These are phyloP conservation scores for Citrullus amarus DNA, from an alignment of 306 rosid species.

Conservation along the genomic window DNA sequence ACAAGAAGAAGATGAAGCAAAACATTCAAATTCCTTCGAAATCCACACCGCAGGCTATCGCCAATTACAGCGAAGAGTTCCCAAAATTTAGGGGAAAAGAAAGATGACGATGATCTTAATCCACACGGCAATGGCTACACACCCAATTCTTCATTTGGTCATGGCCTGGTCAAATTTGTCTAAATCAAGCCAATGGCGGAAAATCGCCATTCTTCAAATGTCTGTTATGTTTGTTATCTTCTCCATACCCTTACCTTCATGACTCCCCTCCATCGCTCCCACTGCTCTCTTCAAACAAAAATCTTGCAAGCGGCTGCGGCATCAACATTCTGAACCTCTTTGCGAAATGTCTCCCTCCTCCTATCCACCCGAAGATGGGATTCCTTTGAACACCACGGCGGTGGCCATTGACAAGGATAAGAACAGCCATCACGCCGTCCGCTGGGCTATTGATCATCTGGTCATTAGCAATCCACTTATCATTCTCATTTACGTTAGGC, in stretches of 20 bases:
- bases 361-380: constrained; percentile 12
- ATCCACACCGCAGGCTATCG: neutral
- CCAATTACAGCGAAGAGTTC: neutral
- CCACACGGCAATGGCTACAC: neutral
- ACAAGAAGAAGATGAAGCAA: neutral
- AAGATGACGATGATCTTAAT: neutral
- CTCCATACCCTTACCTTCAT: neutral
- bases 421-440: constrained; percentile 55
- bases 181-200: constrained; percentile 29
- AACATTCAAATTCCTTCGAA: neutral
- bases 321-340: neutral
- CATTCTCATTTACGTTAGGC: constrained; percentile 51
- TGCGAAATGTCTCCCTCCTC: constrained; percentile 25
- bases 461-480: constrained; percentile 28
- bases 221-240: constrained; percentile 23
- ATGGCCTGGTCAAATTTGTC: constrained; percentile 20
- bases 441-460: constrained; percentile 77
- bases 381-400: constrained; percentile 32
- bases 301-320: neutral
- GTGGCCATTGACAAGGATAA: constrained; percentile 85
- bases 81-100: neutral
- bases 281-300: neutral
- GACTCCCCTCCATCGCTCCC: neutral
- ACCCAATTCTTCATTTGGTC: neutral
- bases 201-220: neutral